Percentiles rank a stretch among this genome's conserved stretches.
These are phyloP conservation scores for Poa annua DNA, from an alignment of 176 grass and related monocot genomes.

Conservation along the genomic window DNA sequence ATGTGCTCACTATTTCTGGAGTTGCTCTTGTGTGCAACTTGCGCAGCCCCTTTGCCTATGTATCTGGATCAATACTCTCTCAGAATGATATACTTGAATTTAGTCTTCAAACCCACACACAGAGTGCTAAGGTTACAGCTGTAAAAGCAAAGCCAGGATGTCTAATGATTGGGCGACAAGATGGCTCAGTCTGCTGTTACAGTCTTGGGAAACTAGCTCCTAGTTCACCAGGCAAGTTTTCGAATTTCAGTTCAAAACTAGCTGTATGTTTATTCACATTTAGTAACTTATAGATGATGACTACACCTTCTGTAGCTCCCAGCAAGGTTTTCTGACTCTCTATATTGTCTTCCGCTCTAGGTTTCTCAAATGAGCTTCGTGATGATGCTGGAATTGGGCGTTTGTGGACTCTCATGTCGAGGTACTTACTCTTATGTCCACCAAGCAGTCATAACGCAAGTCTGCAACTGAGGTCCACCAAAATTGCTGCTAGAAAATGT, in stretches of 20 bases:
- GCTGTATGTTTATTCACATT: background rate
- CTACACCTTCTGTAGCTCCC: constrained; percentile 7
- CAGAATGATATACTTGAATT: constrained; percentile 67
- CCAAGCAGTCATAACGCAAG: constrained; percentile 15
- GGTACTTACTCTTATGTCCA: constrained; percentile 55
- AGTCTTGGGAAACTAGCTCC: constrained; percentile 78
- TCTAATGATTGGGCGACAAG: constrained; percentile 74
- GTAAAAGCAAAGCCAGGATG: constrained; percentile 65
- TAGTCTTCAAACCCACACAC: constrained; percentile 62
- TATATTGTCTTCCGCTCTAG: constrained; percentile 46
- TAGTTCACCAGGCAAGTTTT: constrained; percentile 70
- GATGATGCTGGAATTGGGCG: constrained; percentile 93
- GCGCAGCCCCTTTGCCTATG: constrained; percentile 67
- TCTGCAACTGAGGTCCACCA: background rate
- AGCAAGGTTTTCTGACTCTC: constrained; percentile 37
- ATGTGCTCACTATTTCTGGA: constrained; percentile 78
- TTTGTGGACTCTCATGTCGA: constrained; percentile 91
- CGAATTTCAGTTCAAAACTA: constrained; percentile 21
- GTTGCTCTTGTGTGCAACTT: constrained; percentile 71
- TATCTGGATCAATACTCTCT: constrained; percentile 72
- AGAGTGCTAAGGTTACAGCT: constrained; percentile 73
- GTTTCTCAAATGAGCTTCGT: constrained; percentile 79
- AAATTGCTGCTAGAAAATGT: constrained; percentile 8
- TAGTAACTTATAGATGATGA: constrained; percentile 15
- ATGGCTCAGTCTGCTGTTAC: constrained; percentile 84